A percentile compares a stretch with the other conserved stretches of the same genome.
These are phyloP conservation scores for Diaporthe longicolla DNA, from an alignment of 2,329 filamentous ascomycete genomes.

Conservation along the genomic window DNA sequence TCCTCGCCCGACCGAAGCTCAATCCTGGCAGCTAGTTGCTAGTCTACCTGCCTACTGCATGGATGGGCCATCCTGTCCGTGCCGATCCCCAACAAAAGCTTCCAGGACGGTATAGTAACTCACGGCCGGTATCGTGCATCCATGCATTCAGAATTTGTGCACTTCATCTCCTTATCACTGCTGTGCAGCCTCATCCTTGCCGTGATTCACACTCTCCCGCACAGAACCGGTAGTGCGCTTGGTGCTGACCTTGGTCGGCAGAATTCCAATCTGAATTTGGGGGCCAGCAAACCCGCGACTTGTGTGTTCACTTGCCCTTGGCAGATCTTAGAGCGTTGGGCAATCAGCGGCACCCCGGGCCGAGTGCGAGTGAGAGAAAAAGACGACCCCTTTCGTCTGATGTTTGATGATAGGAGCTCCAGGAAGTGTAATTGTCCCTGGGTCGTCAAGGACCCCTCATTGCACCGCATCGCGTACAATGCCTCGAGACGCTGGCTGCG, in stretches of 20 bases:
- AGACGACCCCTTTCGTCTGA: too few species aligned
- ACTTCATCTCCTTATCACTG: neutral
- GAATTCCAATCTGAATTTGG: too few species aligned
- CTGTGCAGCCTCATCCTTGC: neutral
- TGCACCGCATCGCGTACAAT: neutral
- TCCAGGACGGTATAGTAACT: neutral
- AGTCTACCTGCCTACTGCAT: too few species aligned
- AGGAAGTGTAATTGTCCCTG: too few species aligned
- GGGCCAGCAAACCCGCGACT: neutral
- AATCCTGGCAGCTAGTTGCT: constrained; percentile 3
- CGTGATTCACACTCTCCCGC: too few species aligned
- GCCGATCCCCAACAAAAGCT: constrained; percentile 22
- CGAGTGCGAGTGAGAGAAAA: too few species aligned
- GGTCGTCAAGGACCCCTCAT: too few species aligned
- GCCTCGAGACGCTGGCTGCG: neutral
- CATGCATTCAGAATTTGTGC: too few species aligned
- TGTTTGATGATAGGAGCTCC: too few species aligned
- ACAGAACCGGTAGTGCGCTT: neutral
- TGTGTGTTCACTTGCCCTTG: neutral
- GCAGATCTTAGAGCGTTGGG: neutral
- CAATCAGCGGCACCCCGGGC: neutral
- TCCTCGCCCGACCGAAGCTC: constrained; percentile 17
- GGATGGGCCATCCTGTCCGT: neutral
- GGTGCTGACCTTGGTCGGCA: neutral
- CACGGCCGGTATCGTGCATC: neutral